These are phyloP conservation scores for Ambispora gerdemannii DNA, from an alignment of 192 early-diverging fungal species.

Conservation along the genomic window DNA sequence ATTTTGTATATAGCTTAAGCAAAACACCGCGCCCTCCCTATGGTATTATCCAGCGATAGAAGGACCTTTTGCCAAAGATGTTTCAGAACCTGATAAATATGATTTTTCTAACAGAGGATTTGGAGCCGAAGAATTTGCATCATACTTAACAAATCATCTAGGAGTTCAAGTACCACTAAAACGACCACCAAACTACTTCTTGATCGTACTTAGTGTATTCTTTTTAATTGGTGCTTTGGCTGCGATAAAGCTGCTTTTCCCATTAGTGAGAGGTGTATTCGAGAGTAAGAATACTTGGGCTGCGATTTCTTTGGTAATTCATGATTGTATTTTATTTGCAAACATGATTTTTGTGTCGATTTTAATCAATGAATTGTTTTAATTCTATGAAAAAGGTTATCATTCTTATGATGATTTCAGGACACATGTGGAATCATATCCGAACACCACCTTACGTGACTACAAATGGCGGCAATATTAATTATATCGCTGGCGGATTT, in stretches of 20 bases:
- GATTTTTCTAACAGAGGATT: slow-evolving; percentile 63
- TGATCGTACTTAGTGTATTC: slow-evolving; percentile 41
- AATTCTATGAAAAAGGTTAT: no score
- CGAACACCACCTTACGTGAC: slow-evolving; percentile 66
- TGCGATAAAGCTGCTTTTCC: slow-evolving; percentile 42
- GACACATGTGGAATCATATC: slow-evolving; percentile 86
- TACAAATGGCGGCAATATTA: slow-evolving; percentile 48
- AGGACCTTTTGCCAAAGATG: slow-evolving; percentile 43
- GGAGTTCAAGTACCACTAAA: slow-evolving; percentile 38
- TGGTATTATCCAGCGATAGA: slow-evolving; percentile 67
- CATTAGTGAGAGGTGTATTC: slow-evolving; percentile 44
- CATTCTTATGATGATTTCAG: slow-evolving; percentile 71
- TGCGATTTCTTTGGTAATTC: slow-evolving; percentile 47
- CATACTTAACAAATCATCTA: slow-evolving; percentile 46
- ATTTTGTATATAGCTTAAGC: slow-evolving; percentile 38
- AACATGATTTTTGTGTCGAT: no score
- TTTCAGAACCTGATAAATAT: slow-evolving; percentile 51
- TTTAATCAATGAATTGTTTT: no score
- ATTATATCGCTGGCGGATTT: slow-evolving; percentile 64
- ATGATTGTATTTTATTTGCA: not conserved
- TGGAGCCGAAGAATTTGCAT: slow-evolving; percentile 61
- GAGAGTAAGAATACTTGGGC: slow-evolving; percentile 59
- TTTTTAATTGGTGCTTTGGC: slow-evolving; percentile 34
- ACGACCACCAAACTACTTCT: slow-evolving; percentile 59
- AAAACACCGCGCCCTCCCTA: slow-evolving; percentile 61